Base-by-base conservation (phyloP, 495 filamentous ascomycete species). In the Xanthoparmelia taractica region DNA sequence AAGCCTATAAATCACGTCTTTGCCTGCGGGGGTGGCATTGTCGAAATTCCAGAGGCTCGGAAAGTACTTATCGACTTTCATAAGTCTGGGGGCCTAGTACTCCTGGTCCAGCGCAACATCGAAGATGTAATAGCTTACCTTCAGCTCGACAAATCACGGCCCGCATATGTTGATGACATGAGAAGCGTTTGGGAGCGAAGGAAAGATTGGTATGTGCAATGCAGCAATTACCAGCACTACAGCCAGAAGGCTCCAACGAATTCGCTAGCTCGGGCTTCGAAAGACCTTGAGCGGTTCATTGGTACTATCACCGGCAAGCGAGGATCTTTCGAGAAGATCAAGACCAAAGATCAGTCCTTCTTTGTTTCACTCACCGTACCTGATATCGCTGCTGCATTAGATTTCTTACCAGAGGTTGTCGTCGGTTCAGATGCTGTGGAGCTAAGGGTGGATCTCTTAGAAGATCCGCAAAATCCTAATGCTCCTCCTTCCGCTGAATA, bases 161-260 rank as follows among this genome's bases (percentile, higher is more conserved):
- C 94, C 12, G 95, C 94, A 36, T 97, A 96, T 72, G 85, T 91
- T 18, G 94, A 96, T 68, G 89, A 97, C 64, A 95, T 96, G 82
- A 85, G 90, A 77, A 87, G 85, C 2, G 94, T 99, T 36, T 97
- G 93, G 83, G 78, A 91, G 55, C 88, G 95, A 55, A 86, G 94
- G 20, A 94, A 92, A 74, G 90, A 91, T 4, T 95, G 90, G 85
- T 97, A 89, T 75, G 79, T 87, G 61, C 86, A 92, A 68, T 97
- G 94, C 79, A 97, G 93, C 77, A 97, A 97, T 73, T 88, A 89
- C 72, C 90, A 96, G 69, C 96, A 95, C 77, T 86, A 91, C 77
- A 93, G 88, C 74, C 89, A 88, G 52, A 81, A 83, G 31, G 80
- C 83, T 36, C 71, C 73, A 20, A 64, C 71, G 13, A 63, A 71